Evolutionary conservation across 2,329 filamentous ascomycete species (phyloP), one percentile per base, ranked within the genome.

Genomic region (Myriosclerotinia duriaeana): DNA sequence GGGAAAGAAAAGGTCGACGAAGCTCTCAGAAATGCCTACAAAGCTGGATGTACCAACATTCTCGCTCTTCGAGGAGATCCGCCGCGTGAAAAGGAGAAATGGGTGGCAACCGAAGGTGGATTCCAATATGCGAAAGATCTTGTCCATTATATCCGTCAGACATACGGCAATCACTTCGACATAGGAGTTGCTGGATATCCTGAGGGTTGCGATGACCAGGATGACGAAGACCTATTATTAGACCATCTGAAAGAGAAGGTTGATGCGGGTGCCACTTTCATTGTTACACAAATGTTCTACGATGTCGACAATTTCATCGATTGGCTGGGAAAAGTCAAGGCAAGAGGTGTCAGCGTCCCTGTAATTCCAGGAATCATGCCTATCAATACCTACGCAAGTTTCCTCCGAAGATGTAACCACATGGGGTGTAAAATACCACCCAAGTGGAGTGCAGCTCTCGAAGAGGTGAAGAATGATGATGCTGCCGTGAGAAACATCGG

Each of bases 231-330:
- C 56, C 79, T 86, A 68, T 84, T 99, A 74, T 87, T 99, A 70
- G 89, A 95, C 71, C 95, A 98, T 78, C 80, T 99, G 75, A 98
- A 98, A 81, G 91, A 98, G 78, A 99, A 99, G 82, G 89, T 98
- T 44, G 95, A 99, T 77, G 91, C 92, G 67, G 95, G 95, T 62
- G 93, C 90, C 69, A 89, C 90, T 8, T 99, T 98, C 77, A 91
- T 99, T 70, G 91, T 99, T 64, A 98, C 95, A 0, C 95, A 99
- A 80, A 99, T 99, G 95, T 98, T 98, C 80, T 99, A 99, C 82
- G 94, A 99, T 75, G 93, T 87, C 60, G 94, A 99, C 75, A 94
- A 95, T 76, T 99, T 99, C 79, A 80, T 98, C 64, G 85, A 88
- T 64, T 99, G 95, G 95, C 90, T 96, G 48, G 83, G 86, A 72